Evolutionary conservation across 164 flowering plant genomes (phyloP).

Genomic region (Dillenia turbinata): DNA sequence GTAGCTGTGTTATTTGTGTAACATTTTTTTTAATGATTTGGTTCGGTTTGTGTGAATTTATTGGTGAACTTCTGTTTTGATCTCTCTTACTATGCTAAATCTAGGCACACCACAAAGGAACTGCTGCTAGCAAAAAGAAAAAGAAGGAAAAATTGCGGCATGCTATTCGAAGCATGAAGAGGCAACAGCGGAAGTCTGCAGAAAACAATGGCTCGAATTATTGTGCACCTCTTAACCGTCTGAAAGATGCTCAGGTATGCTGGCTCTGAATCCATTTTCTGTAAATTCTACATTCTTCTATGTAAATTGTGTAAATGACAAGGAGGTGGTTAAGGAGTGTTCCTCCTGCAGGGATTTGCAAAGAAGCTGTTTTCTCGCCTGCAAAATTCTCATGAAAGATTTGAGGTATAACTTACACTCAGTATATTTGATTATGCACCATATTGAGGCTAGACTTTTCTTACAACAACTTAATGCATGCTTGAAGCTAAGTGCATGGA

Average conservation of each 20-base stretch:
- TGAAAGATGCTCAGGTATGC: constrained; percentile 86
- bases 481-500: too few relatives aligned
- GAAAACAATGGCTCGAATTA: constrained; percentile 42
- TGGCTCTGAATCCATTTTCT: neutral
- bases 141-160: constrained; percentile 91
- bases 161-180: constrained; percentile 82
- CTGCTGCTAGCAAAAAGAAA: constrained; percentile 86
- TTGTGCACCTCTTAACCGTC: constrained; percentile 80
- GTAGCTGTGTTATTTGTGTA: too few relatives aligned
- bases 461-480: too few relatives aligned
- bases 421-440: too few relatives aligned
- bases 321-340: neutral
- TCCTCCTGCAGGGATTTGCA: constrained; percentile 53
- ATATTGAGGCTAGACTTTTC: too few relatives aligned
- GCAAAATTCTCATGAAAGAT: constrained; percentile 69
- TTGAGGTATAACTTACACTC: constrained; percentile 50
- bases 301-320: neutral
- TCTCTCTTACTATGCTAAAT: neutral
- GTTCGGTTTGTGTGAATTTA: too few relatives aligned
- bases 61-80: neutral
- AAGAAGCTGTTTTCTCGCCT: constrained; percentile 76
- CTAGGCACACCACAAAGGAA: constrained; percentile 85
- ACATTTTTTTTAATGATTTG: too few relatives aligned
- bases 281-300: neutral
- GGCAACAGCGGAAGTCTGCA: constrained; percentile 64